Evolutionary conservation across 2,329 filamentous ascomycete species (phyloP), one percentile per base, ranked within the genome.

Genomic region (Alternaria burnsii): DNA sequence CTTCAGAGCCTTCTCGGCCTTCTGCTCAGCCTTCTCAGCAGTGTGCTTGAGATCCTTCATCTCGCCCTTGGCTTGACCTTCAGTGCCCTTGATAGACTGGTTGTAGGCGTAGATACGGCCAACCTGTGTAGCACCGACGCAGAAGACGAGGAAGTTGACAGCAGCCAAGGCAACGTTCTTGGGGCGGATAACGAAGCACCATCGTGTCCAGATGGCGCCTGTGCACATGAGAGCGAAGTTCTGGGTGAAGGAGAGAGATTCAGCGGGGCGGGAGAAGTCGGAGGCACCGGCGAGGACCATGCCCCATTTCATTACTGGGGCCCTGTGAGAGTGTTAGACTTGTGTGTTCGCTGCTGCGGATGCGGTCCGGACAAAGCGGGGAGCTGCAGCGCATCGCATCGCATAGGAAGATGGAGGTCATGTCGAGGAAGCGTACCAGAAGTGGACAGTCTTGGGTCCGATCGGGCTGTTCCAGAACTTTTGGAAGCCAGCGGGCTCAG

Each of bases 161-260:
- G 93, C 89, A 63, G 95, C 95, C 61, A 99, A 89, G 63, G 97
- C 90, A 75, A 93, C 83, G 85, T 99, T 99, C 82, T 89, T 89
- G 59, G 95, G 95, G 81, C 89, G 93, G 82, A 99, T 99, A 80
- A 99, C 91, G 78, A 98, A 86, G 86, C 95, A 99, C 95, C 95
- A 99, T 70, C 95, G 88, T 46, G 95, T 99, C 95, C 95, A 99
- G 86, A 99, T 99, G 68, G 91, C 82, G 69, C 95, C 95, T 10
- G 95, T 99, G 72, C 89, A 89, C 77, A 92, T 95, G 71, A 99
- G 87, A 61, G 95, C 94, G 52, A 85, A 85, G 83, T 98, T 99
- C 82, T 97, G 94, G 30, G 92, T 95, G 65, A 97, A 84, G 41
- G 94, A 97, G 70, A 99, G 92, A 80, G 93, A 93, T 80, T 96